These are phyloP conservation scores for Mesembryanthemum crystallinum DNA, from an alignment of 148 eudicot species.

Conservation along the genomic window DNA sequence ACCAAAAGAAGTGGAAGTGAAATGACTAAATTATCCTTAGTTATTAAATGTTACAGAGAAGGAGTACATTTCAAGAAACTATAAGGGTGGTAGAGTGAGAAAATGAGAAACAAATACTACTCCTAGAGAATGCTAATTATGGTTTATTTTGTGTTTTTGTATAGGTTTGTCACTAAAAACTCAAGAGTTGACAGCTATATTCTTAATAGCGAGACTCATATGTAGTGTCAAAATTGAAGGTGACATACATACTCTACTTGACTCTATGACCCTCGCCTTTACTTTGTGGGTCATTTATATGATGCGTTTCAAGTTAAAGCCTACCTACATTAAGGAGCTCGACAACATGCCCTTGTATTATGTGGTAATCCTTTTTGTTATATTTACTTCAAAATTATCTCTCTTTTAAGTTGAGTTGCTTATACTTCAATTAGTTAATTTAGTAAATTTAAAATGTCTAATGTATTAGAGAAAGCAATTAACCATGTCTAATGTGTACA, in stretches of 20 bases:
- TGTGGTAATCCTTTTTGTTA: slow-evolving; percentile 58
- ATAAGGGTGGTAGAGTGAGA: too few species aligned
- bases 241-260: slow-evolving; percentile 78
- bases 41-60: too few species aligned
- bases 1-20: too few species aligned
- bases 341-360: slow-evolving; percentile 60
- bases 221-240: slow-evolving; percentile 63
- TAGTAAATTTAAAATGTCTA: too few species aligned
- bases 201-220: slow-evolving; percentile 51
- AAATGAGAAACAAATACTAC: too few species aligned
- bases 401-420: too few species aligned
- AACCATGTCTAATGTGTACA: too few species aligned
- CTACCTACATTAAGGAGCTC: slow-evolving; percentile 55
- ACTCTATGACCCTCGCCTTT: slow-evolving; percentile 48
- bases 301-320: slow-evolving; percentile 77
- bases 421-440: too few species aligned
- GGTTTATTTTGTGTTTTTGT: neutral
- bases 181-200: slow-evolving; percentile 83
- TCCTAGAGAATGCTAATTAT: too few species aligned
- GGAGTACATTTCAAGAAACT: too few species aligned
- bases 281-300: slow-evolving; percentile 87
- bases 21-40: too few species aligned
- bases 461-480: neutral
- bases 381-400: too few species aligned
- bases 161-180: slow-evolving; percentile 73